A percentile compares a stretch with the other conserved stretches of the same genome.
These are phyloP conservation scores for Flaveria trinervia DNA, from an alignment of 129 eudicot species.

Conservation along the genomic window DNA sequence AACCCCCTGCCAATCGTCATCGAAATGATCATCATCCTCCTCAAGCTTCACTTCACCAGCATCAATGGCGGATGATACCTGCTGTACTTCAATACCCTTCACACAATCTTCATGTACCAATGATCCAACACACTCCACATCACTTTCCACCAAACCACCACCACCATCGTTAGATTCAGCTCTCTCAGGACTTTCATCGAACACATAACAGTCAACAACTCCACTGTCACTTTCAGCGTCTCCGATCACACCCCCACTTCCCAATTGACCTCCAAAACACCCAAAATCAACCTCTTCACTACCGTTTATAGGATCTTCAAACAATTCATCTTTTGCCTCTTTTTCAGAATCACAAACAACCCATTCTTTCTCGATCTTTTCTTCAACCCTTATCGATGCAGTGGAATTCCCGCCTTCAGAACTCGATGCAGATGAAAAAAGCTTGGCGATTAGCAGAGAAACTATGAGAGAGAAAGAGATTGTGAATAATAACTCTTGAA, in stretches of 20 bases:
- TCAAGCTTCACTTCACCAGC: slow-evolving; percentile 26
- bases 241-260: slow-evolving; percentile 33
- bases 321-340: neutral
- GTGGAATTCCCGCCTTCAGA: slow-evolving; percentile 17
- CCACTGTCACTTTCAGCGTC: slow-evolving; percentile 38
- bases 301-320: slow-evolving; percentile 25
- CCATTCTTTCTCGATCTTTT: slow-evolving; percentile 32
- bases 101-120: slow-evolving; percentile 22
- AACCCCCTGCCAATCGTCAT: slow-evolving; percentile 77
- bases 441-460: slow-evolving; percentile 42
- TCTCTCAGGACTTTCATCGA: slow-evolving; percentile 34
- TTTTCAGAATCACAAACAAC: slow-evolving; percentile 24
- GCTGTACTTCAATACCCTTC: slow-evolving; percentile 1
- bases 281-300: slow-evolving; percentile 16
- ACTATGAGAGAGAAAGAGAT: slow-evolving; percentile 44
- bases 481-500: slow-evolving; percentile 45
- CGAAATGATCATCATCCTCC: slow-evolving; percentile 41
- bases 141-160: slow-evolving; percentile 25
- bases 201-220: slow-evolving; percentile 23
- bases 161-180: slow-evolving; percentile 3
- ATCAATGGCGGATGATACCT: neutral
- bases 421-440: slow-evolving; percentile 40
- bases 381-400: slow-evolving; percentile 14
- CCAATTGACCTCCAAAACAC: slow-evolving; percentile 22
- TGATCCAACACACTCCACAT: slow-evolving; percentile 11